A percentile compares a stretch with the other conserved stretches of the same genome.
Conservation (phyloP, 441 rosid genomes). For the Monsonia emarginata region DNA sequence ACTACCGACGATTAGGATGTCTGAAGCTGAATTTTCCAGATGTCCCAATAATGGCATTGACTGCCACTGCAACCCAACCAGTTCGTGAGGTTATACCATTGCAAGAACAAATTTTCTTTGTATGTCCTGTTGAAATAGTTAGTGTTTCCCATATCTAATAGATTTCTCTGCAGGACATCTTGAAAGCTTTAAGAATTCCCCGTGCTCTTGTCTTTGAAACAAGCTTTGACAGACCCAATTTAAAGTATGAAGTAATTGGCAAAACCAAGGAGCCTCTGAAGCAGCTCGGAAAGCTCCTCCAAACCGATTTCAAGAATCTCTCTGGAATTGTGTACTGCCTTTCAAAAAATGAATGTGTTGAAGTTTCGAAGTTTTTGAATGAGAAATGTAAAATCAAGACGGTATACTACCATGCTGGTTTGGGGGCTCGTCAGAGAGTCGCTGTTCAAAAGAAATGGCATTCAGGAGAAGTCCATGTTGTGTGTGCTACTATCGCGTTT, state of each 20-base stretch:
- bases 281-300: constrained; percentile 71
- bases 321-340: constrained; percentile 90
- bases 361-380: constrained; percentile 73
- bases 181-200: constrained; percentile 64
- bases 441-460: constrained; percentile 85
- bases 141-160: constrained; percentile 10
- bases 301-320: constrained; percentile 55
- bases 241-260: constrained; percentile 73
- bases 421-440: constrained; percentile 68
- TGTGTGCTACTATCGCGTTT: constrained; percentile 87
- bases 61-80: constrained; percentile 81
- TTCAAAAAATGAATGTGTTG: constrained; percentile 77
- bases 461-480: constrained; percentile 63
- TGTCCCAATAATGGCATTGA: constrained; percentile 77
- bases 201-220: constrained; percentile 72
- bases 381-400: constrained; percentile 67
- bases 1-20: constrained; percentile 68
- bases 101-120: constrained; percentile 1
- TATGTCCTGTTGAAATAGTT: not conserved
- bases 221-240: constrained; percentile 90
- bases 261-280: constrained; percentile 70
- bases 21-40: constrained; percentile 69
- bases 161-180: constrained; percentile 52
- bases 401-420: constrained; percentile 80
- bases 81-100: constrained; percentile 54